phyloP scores from a whole-genome alignment of 768 basidiomycete species.

The Tulasnella sp. region DNA sequence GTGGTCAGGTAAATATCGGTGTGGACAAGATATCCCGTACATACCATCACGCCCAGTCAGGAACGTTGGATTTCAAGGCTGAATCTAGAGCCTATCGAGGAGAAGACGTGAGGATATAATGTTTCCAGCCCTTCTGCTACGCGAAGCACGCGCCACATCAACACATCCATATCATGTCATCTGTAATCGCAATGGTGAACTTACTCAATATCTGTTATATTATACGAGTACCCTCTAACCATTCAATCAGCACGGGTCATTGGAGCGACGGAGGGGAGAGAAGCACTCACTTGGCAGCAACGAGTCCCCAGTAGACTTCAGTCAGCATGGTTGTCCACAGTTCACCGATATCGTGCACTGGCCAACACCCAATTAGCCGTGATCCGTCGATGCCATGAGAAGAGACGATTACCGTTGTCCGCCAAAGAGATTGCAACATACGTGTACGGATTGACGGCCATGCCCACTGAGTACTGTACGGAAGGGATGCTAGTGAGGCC shows the following conservation, averaged over 20 bases:
- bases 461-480: conserved; percentile 45
- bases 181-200: not conserved
- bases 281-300: not conserved
- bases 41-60: conserved; percentile 37
- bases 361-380: not conserved
- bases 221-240: not conserved
- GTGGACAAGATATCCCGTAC: conserved; percentile 15
- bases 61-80: conserved; percentile 19
- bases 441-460: conserved; percentile 34
- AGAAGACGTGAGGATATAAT: conserved; percentile 12
- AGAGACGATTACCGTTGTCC: conserved; percentile 26
- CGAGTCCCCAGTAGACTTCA: conserved; percentile 14
- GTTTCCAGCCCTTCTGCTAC: conserved; percentile 15
- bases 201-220: not conserved
- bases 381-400: not conserved
- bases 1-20: conserved; percentile 21
- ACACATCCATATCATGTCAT: not conserved
- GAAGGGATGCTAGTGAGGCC: conserved; percentile 39
- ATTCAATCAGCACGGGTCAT: not conserved
- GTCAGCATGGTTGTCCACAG: conserved; percentile 14
- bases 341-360: conserved; percentile 17
- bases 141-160: not conserved
- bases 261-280: too few relatives aligned
- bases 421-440: conserved; percentile 31
- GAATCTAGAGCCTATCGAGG: conserved; percentile 8